These are phyloP conservation scores for Ganoderma meredithae DNA, from an alignment of 1,284 basidiomycete genomes.

Conservation along the genomic window DNA sequence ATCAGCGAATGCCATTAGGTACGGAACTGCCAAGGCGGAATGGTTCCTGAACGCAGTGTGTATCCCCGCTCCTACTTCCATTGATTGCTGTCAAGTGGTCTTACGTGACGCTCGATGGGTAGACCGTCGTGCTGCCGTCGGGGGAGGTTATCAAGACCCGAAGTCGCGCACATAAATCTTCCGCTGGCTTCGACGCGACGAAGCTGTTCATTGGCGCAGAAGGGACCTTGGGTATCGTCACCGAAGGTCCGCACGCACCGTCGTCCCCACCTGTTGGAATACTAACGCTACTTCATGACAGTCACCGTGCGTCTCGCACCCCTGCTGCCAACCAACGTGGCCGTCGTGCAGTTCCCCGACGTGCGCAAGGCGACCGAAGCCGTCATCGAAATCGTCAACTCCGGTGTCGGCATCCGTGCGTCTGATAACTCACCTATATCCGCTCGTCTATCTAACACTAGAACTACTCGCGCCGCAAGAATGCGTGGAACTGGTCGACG, in stretches of 20 bases:
- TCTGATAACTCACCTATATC: not conserved
- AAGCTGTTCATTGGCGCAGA: slow-evolving; percentile 96
- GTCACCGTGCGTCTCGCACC: slow-evolving; percentile 87
- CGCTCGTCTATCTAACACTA: not conserved
- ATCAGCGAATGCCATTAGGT: slow-evolving; percentile 69
- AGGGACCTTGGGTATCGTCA: slow-evolving; percentile 93
- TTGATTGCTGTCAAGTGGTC: not conserved
- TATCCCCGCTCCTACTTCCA: not conserved
- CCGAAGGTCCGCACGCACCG: slow-evolving; percentile 67
- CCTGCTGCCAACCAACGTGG: slow-evolving; percentile 78
- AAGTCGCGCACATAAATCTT: slow-evolving; percentile 85
- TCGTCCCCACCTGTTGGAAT: slow-evolving; percentile 5
- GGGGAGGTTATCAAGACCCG: slow-evolving; percentile 96
- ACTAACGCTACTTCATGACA: slow-evolving; percentile 32
- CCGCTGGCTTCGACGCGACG: slow-evolving; percentile 90
- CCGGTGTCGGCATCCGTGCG: slow-evolving; percentile 56
- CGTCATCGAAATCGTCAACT: slow-evolving; percentile 77
- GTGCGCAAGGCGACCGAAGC: slow-evolving; percentile 76
- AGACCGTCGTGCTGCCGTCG: slow-evolving; percentile 90
- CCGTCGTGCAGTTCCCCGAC: slow-evolving; percentile 73
- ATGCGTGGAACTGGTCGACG: slow-evolving; percentile 84
- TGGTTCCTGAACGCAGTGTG: slow-evolving; percentile 78
- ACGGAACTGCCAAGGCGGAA: slow-evolving; percentile 58
- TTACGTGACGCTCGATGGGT: not conserved
- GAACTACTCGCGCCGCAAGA: slow-evolving; percentile 32